Percentiles rank a stretch among this genome's conserved stretches.
Evolutionary conservation across 2,329 filamentous ascomycete species (phyloP).

Genomic region (Aspergillus neoniger): DNA sequence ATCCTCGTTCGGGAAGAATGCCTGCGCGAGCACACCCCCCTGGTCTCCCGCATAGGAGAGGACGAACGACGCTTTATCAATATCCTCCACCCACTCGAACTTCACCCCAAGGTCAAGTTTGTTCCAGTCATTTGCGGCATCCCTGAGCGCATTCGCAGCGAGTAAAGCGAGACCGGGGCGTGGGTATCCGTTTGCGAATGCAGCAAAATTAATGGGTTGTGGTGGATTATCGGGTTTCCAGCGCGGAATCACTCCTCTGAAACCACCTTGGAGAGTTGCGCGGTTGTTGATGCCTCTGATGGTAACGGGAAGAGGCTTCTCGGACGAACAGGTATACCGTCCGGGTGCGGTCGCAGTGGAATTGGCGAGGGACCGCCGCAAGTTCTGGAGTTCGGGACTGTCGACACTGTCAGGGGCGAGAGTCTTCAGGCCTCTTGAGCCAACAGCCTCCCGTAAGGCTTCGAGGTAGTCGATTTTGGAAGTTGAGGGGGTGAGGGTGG

Average conservation of each 20-base stretch:
- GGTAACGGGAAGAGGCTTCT: constrained; percentile 1
- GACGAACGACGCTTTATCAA: constrained; percentile 9
- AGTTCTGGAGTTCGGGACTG: background rate
- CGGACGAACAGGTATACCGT: constrained; percentile 3
- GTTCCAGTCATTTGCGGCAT: constrained; percentile 12
- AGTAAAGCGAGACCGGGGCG: background rate
- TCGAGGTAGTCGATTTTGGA: background rate
- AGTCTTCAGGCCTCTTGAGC: background rate
- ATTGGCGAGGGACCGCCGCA: background rate
- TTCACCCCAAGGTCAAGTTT: constrained; percentile 6
- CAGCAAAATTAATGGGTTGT: constrained; percentile 8
- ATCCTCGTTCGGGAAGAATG: constrained; percentile 4
- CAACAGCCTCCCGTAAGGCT: constrained; percentile 2
- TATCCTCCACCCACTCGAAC: constrained; percentile 2
- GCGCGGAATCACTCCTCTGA: background rate
- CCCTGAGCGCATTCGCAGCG: constrained; percentile 5
- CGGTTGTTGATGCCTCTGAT: background rate
- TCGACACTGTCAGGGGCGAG: background rate
- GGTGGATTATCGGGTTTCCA: constrained; percentile 6
- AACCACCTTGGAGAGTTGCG: constrained; percentile 6
- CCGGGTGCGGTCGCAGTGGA: background rate
- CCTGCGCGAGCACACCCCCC: constrained; percentile 6
- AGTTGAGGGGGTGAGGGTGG: background rate
- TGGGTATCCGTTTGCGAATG: constrained; percentile 8
- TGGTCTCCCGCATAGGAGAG: constrained; percentile 4